Percentiles rank a stretch among this genome's conserved stretches.
Evolutionary conservation across 2,329 filamentous ascomycete genomes (phyloP).

Genomic region (Cytospora piceicola): DNA sequence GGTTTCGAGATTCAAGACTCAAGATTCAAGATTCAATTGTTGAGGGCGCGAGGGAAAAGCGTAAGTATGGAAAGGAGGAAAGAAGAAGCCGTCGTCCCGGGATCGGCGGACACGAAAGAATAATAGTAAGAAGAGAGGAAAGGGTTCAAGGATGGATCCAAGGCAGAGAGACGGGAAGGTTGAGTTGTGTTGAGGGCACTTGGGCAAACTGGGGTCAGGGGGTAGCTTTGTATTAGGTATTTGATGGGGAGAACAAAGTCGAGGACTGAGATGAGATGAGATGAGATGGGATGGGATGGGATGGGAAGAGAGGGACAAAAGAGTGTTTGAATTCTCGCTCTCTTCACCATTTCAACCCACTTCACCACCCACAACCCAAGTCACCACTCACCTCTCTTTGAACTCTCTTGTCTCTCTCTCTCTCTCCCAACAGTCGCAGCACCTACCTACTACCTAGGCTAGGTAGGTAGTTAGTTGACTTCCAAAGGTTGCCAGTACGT

Average conservation of each 20-base stretch:
- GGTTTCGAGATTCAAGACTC: no score
- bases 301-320: background rate
- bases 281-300: background rate
- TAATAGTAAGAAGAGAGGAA: background rate
- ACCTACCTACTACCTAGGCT: no score
- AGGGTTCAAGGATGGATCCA: constrained; percentile 5
- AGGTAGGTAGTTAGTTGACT: no score
- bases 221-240: constrained; percentile 28
- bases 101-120: background rate
- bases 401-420: no score
- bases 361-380: background rate
- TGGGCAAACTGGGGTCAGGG: constrained; percentile 1
- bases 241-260: background rate
- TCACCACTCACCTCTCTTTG: background rate
- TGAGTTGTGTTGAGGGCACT: background rate
- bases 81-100: background rate
- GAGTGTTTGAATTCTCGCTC: background rate
- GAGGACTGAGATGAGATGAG: no score
- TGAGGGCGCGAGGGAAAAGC: background rate
- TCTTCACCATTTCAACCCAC: no score
- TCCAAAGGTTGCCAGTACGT: no score
- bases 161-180: constrained; percentile 3
- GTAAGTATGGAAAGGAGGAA: background rate
- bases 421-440: background rate
- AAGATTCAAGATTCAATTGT: background rate